Conservation (phyloP, 306 rosid species). For the Potentilla sterilis region DNA sequence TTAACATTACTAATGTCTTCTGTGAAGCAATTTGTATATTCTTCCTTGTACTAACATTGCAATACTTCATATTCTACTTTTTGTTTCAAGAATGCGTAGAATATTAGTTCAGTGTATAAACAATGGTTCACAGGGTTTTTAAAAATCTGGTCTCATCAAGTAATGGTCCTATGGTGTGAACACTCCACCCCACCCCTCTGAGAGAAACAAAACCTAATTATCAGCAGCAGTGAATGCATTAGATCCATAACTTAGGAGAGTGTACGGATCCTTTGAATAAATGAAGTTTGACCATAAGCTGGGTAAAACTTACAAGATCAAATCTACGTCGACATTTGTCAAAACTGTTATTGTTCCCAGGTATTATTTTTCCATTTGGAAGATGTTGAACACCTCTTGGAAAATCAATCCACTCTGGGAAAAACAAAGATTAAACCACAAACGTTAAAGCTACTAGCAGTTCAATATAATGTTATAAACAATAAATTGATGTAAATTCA, state of each 20-base stretch:
- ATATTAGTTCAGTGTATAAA: neutral
- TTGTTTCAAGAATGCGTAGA: neutral
- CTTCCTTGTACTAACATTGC: neutral
- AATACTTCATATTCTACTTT: neutral
- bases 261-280: neutral
- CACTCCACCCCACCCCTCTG: neutral
- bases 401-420: constrained; percentile 97
- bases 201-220: neutral
- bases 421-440: constrained; percentile 13
- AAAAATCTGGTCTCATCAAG: neutral
- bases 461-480: constrained; percentile 18
- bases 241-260: neutral
- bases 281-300: neutral
- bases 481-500: constrained; percentile 1
- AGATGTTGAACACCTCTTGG: constrained; percentile 83
- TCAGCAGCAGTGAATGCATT: neutral
- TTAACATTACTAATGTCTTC: neutral
- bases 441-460: constrained; percentile 1
- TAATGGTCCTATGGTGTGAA: neutral
- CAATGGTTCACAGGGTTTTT: too few relatives aligned
- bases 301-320: constrained; percentile 68
- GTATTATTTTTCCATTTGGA: constrained; percentile 54
- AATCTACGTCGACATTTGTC: constrained; percentile 98
- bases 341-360: constrained; percentile 68
- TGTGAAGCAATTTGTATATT: neutral